Conservation (phyloP, 495 filamentous ascomycete genomes). For the Filosporella fistucella region DNA sequence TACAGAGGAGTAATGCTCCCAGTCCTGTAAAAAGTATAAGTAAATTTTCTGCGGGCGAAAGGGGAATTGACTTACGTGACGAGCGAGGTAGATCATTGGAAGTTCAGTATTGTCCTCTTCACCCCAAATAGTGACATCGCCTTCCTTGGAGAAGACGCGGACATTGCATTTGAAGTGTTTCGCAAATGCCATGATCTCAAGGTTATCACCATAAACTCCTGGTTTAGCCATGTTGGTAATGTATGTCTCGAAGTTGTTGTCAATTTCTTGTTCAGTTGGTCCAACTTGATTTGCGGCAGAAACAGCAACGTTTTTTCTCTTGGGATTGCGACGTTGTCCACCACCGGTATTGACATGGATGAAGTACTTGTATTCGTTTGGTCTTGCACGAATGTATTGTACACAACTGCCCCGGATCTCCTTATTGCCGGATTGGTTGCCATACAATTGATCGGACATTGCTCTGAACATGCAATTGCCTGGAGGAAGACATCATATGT, state of each 20-base stretch:
- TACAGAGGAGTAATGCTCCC: conserved; percentile 75
- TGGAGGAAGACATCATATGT: conserved; percentile 28
- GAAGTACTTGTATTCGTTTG: conserved; percentile 64
- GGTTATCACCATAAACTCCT: conserved; percentile 66
- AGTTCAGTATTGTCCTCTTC: conserved; percentile 29
- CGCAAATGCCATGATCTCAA: conserved; percentile 68
- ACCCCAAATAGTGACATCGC: conserved; percentile 40
- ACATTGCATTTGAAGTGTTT: conserved; percentile 58
- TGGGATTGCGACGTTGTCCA: conserved; percentile 59
- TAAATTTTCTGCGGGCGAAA: neutral
- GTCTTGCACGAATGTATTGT: conserved; percentile 55
- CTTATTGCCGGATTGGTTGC: conserved; percentile 50
- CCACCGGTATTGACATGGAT: conserved; percentile 57
- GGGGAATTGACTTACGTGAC: conserved; percentile 55
- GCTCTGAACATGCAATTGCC: conserved; percentile 78
- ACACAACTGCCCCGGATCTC: conserved; percentile 58
- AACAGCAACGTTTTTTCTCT: conserved; percentile 51
- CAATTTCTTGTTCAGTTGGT: conserved; percentile 33
- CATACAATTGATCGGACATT: conserved; percentile 70
- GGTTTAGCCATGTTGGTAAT: conserved; percentile 55
- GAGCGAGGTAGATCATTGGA: conserved; percentile 59
- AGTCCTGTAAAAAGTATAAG: conserved; percentile 36
- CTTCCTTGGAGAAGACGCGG: conserved; percentile 47
- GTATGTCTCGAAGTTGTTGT: conserved; percentile 58
- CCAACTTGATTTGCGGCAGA: conserved; percentile 26